Base-by-base conservation (phyloP, 257 asterid species). In the Gentiana macrophylla region DNA sequence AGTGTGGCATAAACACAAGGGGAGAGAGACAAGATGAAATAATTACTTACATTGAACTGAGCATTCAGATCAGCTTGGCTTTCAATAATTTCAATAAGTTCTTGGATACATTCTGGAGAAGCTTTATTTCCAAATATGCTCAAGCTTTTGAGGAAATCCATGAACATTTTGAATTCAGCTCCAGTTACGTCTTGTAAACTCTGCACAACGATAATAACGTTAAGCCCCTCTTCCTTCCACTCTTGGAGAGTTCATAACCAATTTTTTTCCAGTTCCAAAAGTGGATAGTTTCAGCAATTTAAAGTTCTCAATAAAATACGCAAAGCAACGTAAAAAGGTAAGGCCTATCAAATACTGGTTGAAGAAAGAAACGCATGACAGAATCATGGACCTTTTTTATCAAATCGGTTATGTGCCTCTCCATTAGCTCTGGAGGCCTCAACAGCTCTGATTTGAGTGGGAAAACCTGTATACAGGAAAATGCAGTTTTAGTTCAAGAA, bases 61-160 rank as follows among this genome's bases (percentile, higher is more conserved):
- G 97, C 86, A 75, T 86, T 93, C 37, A 89, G 77, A 77, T 89
- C 97, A 73, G 97, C 97, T 75, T 89, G 97, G 63, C 84, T 81
- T 84, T 86, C 94, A 53, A 89, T 77, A 62, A 89, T 86, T 76
- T 81, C 93, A 74, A 76, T 80, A 50, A 89, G 90, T 68, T 89
- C 97, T 55, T 89, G 94, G 53, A 83, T 66, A 60, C 93, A 64
- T 64, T 86, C 93, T 48, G 71, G 74, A 56, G 88, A 79, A 72
- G 97, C 94, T 70, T 84, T 83, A 72, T 68, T 75, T 1, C 94
- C 95, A 72, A 89, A 89, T 66, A 89, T 75, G 76, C 70, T 80
- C 74, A 89, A 70, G 70, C 83, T 86, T 69, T 71, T 83, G 49
- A 89, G 73, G 62, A 89, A 89, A 72, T 89, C 95, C 82, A 89